Evolutionary conservation across 768 basidiomycete genomes (phyloP).

Genomic region (Antrodiella citrinella): DNA sequence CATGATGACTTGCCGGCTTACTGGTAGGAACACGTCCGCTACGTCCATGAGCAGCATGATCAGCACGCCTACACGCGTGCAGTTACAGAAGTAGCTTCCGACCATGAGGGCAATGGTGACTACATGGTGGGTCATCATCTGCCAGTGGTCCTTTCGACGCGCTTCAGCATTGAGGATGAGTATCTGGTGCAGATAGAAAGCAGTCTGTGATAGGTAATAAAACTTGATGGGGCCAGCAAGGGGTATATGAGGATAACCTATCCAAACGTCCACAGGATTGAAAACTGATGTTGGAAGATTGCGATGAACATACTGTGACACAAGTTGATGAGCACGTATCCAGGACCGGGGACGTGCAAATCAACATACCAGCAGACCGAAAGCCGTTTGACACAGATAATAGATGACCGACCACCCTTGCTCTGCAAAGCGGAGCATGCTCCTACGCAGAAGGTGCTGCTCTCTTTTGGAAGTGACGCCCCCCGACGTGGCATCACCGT

Average conservation of each 20-base stretch:
- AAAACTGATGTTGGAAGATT: slow-evolving; percentile 61
- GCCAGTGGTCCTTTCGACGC: slow-evolving; percentile 83
- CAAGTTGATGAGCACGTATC: slow-evolving; percentile 6
- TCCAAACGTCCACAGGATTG: slow-evolving; percentile 64
- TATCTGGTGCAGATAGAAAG: slow-evolving; percentile 89
- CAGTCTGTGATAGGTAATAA: slow-evolving; percentile 80
- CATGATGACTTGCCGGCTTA: slow-evolving; percentile 31
- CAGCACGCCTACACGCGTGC: slow-evolving; percentile 82
- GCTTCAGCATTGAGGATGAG: slow-evolving; percentile 91
- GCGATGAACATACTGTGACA: slow-evolving; percentile 67
- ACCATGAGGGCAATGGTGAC: slow-evolving; percentile 78
- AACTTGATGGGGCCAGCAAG: slow-evolving; percentile 79
- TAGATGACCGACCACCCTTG: slow-evolving; percentile 90
- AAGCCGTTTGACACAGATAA: slow-evolving; percentile 64
- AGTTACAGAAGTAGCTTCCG: slow-evolving; percentile 72
- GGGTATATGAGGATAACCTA: slow-evolving; percentile 73
- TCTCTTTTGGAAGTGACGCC: slow-evolving; percentile 32
- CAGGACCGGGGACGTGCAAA: slow-evolving; percentile 9
- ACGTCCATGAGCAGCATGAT: slow-evolving; percentile 92
- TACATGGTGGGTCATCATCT: slow-evolving; percentile 95
- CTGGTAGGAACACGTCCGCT: slow-evolving; percentile 88
- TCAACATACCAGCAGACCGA: slow-evolving; percentile 77
- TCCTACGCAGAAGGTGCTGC: slow-evolving; percentile 54
- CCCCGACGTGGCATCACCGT: slow-evolving; percentile 25
- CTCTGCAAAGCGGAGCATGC: slow-evolving; percentile 84